Conservation (phyloP, 768 basidiomycete genomes). For the Leccinum fibrillosum region DNA sequence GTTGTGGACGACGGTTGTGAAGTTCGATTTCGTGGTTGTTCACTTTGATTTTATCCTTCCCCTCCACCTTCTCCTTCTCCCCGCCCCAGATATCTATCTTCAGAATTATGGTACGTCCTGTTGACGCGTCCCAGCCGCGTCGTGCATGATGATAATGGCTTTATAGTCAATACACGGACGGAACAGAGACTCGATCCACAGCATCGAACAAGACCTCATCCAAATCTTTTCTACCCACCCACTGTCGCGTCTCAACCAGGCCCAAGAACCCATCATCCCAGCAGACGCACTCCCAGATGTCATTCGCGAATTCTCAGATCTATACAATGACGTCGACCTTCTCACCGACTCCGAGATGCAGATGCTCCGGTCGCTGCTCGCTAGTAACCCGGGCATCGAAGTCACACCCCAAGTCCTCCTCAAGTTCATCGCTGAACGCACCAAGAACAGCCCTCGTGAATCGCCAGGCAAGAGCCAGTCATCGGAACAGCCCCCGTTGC, state of each 20-base stretch:
- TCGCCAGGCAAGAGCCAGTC: conserved; percentile 22
- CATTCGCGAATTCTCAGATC: conserved; percentile 57
- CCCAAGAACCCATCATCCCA: conserved; percentile 63
- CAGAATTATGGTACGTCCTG: conserved; percentile 24
- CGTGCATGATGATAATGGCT: neutral
- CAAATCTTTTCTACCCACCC: conserved; percentile 67
- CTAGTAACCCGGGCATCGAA: conserved; percentile 57
- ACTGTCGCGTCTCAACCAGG: conserved; percentile 52
- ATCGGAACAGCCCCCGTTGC: conserved; percentile 10
- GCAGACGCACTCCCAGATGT: conserved; percentile 70
- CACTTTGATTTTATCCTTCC: conserved; percentile 7
- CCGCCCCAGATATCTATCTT: conserved; percentile 4
- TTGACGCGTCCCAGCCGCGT: conserved; percentile 8
- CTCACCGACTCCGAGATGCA: conserved; percentile 60
- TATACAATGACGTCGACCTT: conserved; percentile 60
- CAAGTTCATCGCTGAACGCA: conserved; percentile 59
- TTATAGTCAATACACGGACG: conserved; percentile 45
- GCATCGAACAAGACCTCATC: conserved; percentile 67
- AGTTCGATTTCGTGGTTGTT: conserved; percentile 3
- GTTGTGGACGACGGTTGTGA: neutral
- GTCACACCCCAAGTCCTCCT: conserved; percentile 68
- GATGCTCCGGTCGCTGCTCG: conserved; percentile 56
- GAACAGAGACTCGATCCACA: conserved; percentile 65
- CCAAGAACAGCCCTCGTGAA: conserved; percentile 36
- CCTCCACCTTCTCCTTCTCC: neutral